These are phyloP conservation scores for Ocimum tenuiflorum DNA, from an alignment of 257 asterid genomes.

Conservation along the genomic window DNA sequence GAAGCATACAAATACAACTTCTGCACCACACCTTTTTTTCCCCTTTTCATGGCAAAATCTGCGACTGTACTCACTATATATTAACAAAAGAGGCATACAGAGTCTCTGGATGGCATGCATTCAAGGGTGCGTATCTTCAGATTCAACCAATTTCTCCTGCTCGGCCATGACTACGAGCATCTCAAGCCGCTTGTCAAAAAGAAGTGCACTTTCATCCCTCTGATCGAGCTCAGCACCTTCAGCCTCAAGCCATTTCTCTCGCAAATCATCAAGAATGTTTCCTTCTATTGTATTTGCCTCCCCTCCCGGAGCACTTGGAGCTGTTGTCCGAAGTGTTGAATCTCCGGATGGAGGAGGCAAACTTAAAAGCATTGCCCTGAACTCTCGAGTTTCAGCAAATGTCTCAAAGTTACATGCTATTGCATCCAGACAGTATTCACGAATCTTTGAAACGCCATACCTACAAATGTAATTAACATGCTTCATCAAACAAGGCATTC, in stretches of 20 bases:
- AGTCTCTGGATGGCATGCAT: neutral
- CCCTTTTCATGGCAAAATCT: too few species aligned
- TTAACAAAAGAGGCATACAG: too few species aligned
- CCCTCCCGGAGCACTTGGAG: constrained; percentile 93
- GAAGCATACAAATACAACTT: too few species aligned
- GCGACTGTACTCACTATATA: too few species aligned
- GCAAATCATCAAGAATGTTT: constrained; percentile 71
- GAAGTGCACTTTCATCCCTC: constrained; percentile 67
- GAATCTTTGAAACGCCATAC: constrained; percentile 76
- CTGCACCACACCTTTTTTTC: too few species aligned
- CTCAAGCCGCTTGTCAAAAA: constrained; percentile 84
- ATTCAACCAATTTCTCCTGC: constrained; percentile 39
- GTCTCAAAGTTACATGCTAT: constrained; percentile 82
- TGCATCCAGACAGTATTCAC: constrained; percentile 73
- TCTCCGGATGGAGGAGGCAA: constrained; percentile 97
- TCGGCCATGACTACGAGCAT: constrained; percentile 68
- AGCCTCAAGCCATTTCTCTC: constrained; percentile 91
- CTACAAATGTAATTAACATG: constrained; percentile 31
- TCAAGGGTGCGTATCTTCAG: constrained; percentile 5
- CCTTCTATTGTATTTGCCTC: constrained; percentile 47
- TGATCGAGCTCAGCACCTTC: constrained; percentile 75
- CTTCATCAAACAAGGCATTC: neutral
- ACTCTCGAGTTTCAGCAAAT: constrained; percentile 67
- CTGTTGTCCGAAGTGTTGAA: constrained; percentile 66
- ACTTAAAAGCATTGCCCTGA: constrained; percentile 78